Base-by-base conservation (phyloP, 495 filamentous ascomycete species). In the Penicillium daleae region DNA sequence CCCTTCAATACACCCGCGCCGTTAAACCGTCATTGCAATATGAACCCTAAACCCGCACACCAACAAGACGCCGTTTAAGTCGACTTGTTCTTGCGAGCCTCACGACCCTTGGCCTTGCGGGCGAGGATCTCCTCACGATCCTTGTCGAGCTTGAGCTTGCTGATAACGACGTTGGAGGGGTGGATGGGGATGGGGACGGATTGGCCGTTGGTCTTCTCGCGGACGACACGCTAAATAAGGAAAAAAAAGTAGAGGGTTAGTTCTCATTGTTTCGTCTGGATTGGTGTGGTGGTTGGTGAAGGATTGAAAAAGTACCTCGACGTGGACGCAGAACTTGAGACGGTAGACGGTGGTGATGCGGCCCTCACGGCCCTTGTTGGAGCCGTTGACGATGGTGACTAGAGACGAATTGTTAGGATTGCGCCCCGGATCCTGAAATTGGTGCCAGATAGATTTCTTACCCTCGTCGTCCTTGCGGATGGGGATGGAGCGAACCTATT, bases 121-220 rank as follows among this genome's bases (percentile, higher is more conserved):
- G 92, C 92, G 58, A 97, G 84, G 75, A 98, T 95, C 77, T 82
- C 83, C 85, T 98, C 94, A 71, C 95, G 91, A 82, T 99, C 95
- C 89, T 97, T 96, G 82, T 97, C 92, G 68, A 97, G 82, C 89
- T 97, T 96, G 76, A 99, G 84, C 86, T 97, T 97, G 78, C 90
- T 97, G 83, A 98, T 90, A 79, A 93, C 87, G 67, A 96, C 90
- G 79, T 97, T 98, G 79, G 88, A 91, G 65, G 95, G 90, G 78
- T 92, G 87, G 79, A 97, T 89, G 75, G 89, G 90, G 76, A 97
- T 80, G 62, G 92, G 92, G 17, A 97, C 92, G 71, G 85, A 88
- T 84, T 95, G 91, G 76, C 93, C 93, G 78, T 91, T 93, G 75
- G 86, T 88, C 88, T 98, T 98, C 80, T 99, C 95, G 74, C 92